These are phyloP conservation scores for Willaertia magna DNA, from an alignment of 208 protist species.

Conservation along the genomic window DNA sequence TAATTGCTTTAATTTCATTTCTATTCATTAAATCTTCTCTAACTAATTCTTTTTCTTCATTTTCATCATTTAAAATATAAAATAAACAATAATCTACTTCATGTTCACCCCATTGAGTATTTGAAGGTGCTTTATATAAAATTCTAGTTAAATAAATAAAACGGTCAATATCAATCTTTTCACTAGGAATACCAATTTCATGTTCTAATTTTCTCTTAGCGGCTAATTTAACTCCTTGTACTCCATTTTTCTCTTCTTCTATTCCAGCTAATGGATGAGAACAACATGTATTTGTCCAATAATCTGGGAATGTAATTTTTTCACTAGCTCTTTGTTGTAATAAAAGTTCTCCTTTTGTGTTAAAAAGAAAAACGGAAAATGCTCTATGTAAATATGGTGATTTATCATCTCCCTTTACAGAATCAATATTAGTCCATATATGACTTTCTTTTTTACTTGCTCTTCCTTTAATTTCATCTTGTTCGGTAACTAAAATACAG, in stretches of 20 bases:
- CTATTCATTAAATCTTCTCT: background rate
- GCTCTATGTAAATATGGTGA: constrained; percentile 17
- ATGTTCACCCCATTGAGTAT: constrained; percentile 18
- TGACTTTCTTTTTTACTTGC: constrained; percentile 16
- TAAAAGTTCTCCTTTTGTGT: constrained; percentile 10
- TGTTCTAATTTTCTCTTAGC: constrained; percentile 23
- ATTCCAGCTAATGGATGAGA: constrained; percentile 23
- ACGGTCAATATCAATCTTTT: background rate
- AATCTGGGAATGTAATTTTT: constrained; percentile 27
- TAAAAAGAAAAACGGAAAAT: constrained; percentile 28
- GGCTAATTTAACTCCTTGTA: constrained; percentile 11
- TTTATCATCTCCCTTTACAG: background rate
- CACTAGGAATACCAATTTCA: constrained; percentile 23
- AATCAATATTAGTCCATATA: background rate
- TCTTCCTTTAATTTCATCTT: constrained; percentile 12
- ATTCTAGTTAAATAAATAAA: constrained; percentile 16
- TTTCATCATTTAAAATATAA: background rate
- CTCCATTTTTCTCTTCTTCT: background rate
- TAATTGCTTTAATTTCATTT: constrained; percentile 10
- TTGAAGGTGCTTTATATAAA: constrained; percentile 3
- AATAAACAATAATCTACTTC: constrained; percentile 26
- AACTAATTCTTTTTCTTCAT: no score
- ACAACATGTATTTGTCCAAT: constrained; percentile 31
- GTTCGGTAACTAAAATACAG: constrained; percentile 22
- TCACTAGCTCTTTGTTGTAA: constrained; percentile 17